Evolutionary conservation across 441 rosid species (phyloP), one percentile per base, ranked within the genome.

Genomic region (Flueggea neowawraea): DNA sequence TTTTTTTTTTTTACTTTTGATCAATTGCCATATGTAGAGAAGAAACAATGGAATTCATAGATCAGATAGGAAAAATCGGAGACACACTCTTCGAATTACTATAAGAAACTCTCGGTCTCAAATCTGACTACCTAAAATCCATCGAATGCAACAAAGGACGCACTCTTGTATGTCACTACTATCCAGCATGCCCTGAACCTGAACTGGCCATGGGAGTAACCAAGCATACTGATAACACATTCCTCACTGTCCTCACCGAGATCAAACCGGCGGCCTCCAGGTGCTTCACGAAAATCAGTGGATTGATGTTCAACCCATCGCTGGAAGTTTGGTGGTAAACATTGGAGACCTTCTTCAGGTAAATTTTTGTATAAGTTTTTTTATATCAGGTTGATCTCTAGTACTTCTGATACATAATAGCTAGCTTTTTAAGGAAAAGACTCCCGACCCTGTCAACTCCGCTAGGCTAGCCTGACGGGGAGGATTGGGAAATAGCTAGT

Each of bases 221-320:
- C 33, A 57, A 54, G 43, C 80, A 74, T 57, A 52, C 80, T 0
- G 80, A 77, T 39, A 59, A 16, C 2, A 54, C 52, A 52, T 73
- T 80, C 73, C 60, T 80, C 22, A 77, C 79, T 0, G 60, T 74
- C 41, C 75, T 78, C 45, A 56, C 78, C 22, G 80, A 75, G 80
- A 80, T 63, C 74, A 75, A 0, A 60, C 68, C 4, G 82, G 78
- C 12, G 82, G 80, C 28, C 82, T 77, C 12, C 80, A 80, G 9
- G 60, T 76, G 54, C 74, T 70, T 1, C 68, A 61, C 6, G 22
- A 57, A 3, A 10, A 59, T 16, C 51, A 32, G 7, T 71, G 80
- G 82, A 15, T 78, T 1, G 69, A 80, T 61, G 73, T 78, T 15
- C 49, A 72, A 14, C 73, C 69, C 3, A 33, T 33, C 4, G 74